Percentiles rank a stretch among this genome's conserved stretches.
phyloP scores from a whole-genome alignment of 1,284 basidiomycete genomes.

The Boletus smithii region DNA sequence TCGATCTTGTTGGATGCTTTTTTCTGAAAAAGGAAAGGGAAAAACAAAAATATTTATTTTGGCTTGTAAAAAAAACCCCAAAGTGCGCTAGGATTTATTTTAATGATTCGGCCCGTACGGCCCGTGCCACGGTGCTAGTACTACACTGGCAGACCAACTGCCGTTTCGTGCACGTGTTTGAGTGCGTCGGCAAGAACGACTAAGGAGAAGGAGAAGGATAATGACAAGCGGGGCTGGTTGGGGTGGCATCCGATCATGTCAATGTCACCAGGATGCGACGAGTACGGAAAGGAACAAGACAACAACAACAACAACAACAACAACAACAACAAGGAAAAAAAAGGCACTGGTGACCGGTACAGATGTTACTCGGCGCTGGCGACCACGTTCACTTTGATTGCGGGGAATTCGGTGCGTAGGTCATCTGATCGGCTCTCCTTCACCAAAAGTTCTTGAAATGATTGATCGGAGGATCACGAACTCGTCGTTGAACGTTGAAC shows the following conservation, averaged over 20 bases:
- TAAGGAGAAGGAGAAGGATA: neutral
- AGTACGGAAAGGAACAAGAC: neutral
- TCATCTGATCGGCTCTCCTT: neutral
- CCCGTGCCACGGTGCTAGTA: no score
- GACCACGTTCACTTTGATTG: neutral
- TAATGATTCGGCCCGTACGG: no score
- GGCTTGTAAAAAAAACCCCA: neutral
- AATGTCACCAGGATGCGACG: neutral
- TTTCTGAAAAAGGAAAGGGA: neutral
- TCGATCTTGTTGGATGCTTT: neutral
- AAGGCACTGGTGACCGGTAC: neutral
- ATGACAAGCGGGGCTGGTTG: neutral
- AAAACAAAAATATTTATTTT: neutral
- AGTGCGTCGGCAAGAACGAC: neutral
- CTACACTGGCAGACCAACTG: neutral
- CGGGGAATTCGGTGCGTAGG: neutral
- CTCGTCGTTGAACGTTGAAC: no score
- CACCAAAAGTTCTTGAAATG: neutral
- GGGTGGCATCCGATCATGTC: constrained; percentile 1
- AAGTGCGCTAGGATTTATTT: no score
- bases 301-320: neutral
- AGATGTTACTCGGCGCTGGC: neutral
- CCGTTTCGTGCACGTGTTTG: neutral
- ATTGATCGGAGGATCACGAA: neutral
- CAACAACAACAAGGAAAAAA: neutral